Evolutionary conservation across 1,139 yeast genomes (phyloP).

Genomic region (Arxiozyma slooffiae): DNA sequence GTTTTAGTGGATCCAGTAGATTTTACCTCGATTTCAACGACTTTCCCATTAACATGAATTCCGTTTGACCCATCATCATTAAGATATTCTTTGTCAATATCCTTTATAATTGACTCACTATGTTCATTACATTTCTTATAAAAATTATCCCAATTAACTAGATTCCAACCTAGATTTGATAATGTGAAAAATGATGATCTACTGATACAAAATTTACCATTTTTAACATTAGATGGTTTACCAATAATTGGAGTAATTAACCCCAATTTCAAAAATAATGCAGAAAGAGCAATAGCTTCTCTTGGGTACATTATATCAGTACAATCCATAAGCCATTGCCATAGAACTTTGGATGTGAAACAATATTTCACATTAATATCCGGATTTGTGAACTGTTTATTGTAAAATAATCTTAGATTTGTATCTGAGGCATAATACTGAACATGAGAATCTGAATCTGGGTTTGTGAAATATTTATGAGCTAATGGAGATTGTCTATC

Average conservation of each 20-base stretch:
- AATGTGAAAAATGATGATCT: conserved; percentile 34
- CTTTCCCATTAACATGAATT: conserved; percentile 6
- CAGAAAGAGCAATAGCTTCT: conserved; percentile 56
- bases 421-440: conserved; percentile 66
- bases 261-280: conserved; percentile 42
- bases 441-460: conserved; percentile 71
- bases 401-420: conserved; percentile 54
- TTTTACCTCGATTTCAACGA: conserved; percentile 5
- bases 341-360: conserved; percentile 65
- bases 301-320: conserved; percentile 52
- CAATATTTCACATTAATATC: conserved; percentile 35
- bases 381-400: conserved; percentile 32
- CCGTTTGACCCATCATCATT: conserved; percentile 6
- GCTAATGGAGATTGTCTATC: conserved; percentile 51
- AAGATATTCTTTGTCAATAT: background rate
- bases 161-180: conserved; percentile 33
- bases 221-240: conserved; percentile 28
- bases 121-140: conserved; percentile 1
- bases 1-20: background rate
- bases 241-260: conserved; percentile 39
- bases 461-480: conserved; percentile 75
- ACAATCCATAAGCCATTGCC: conserved; percentile 88
- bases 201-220: conserved; percentile 28
- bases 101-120: background rate
- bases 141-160: conserved; percentile 33